phyloP scores from a whole-genome alignment of 768 basidiomycete genomes.

The Rhizopogon vesiculosus region DNA sequence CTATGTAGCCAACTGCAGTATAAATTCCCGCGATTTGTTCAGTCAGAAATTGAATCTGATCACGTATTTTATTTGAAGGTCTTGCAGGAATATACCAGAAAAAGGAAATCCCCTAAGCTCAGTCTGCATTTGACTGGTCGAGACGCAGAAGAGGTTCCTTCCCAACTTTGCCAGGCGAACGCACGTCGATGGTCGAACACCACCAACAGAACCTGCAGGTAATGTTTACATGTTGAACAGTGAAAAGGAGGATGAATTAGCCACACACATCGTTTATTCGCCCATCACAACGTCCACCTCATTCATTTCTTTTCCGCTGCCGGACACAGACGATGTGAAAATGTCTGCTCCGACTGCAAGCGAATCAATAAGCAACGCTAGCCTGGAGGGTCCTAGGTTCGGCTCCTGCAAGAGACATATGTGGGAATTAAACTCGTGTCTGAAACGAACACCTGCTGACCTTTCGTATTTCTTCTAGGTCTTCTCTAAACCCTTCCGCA shows the following conservation, averaged over 20 bases:
- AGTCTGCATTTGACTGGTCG: background rate
- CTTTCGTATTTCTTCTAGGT: conserved; percentile 81
- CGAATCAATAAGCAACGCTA: conserved; percentile 77
- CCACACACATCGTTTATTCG: conserved; percentile 4
- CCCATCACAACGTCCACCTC: conserved; percentile 77
- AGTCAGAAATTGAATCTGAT: no score
- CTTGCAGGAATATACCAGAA: no score
- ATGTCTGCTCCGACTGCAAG: conserved; percentile 76
- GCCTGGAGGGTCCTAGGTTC: conserved; percentile 59
- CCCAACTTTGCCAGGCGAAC: no score
- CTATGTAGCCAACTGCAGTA: no score
- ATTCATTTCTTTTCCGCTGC: conserved; percentile 34
- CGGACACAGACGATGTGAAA: conserved; percentile 42
- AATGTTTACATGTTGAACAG: background rate
- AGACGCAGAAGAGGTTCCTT: background rate
- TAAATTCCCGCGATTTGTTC: no score
- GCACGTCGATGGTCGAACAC: background rate
- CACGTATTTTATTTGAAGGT: no score
- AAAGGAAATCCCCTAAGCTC: no score
- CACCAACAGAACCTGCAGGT: background rate
- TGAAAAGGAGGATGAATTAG: background rate
- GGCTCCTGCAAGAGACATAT: conserved; percentile 44
- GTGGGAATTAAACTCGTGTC: conserved; percentile 19
- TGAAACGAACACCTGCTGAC: conserved; percentile 31
- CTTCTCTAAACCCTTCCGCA: conserved; percentile 77